A percentile compares a stretch with the other conserved stretches of the same genome.
phyloP scores from a whole-genome alignment of 2,329 filamentous ascomycete species.

The Trichoderma arundinaceum region DNA sequence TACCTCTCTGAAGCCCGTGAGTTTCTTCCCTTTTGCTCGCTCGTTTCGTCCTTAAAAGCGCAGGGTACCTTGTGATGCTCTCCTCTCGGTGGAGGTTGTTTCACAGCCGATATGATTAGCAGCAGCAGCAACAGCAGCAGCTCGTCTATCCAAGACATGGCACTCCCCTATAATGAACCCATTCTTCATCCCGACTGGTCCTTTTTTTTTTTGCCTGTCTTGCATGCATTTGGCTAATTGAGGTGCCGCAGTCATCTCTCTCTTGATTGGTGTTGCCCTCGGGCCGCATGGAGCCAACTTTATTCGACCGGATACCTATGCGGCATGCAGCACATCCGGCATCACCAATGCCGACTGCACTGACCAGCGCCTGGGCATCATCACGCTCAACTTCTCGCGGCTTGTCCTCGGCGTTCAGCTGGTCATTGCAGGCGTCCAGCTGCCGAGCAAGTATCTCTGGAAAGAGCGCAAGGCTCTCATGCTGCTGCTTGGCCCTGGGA shows the following conservation, averaged over 20 bases:
- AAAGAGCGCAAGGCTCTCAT: slow-evolving; percentile 78
- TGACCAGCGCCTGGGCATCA: slow-evolving; percentile 67
- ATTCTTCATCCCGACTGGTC: too few relatives aligned
- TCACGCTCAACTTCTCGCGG: slow-evolving; percentile 84
- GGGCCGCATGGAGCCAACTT: slow-evolving; percentile 79
- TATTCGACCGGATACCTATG: slow-evolving; percentile 77
- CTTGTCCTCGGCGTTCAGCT: slow-evolving; percentile 90
- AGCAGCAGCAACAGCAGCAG: too few relatives aligned
- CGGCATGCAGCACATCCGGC: slow-evolving; percentile 46
- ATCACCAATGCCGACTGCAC: slow-evolving; percentile 43
- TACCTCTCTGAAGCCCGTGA: slow-evolving; percentile 88
- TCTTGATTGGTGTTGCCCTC: slow-evolving; percentile 78
- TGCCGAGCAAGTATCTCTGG: slow-evolving; percentile 80
- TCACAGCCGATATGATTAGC: too few relatives aligned
- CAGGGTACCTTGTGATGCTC: too few relatives aligned
- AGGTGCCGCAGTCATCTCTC: slow-evolving; percentile 71
- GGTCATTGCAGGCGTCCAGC: slow-evolving; percentile 84
- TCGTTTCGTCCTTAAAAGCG: too few relatives aligned
- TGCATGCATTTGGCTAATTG: background rate
- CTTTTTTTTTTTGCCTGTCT: background rate
- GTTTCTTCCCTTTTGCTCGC: slow-evolving; percentile 40
- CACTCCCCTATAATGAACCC: too few relatives aligned
- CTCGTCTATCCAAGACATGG: background rate
- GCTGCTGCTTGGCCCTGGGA: slow-evolving; percentile 79
- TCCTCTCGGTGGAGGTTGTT: background rate